Evolutionary conservation across 352 stramenopile species (phyloP).

Genomic region (Thalassiosira mediterranea): DNA sequence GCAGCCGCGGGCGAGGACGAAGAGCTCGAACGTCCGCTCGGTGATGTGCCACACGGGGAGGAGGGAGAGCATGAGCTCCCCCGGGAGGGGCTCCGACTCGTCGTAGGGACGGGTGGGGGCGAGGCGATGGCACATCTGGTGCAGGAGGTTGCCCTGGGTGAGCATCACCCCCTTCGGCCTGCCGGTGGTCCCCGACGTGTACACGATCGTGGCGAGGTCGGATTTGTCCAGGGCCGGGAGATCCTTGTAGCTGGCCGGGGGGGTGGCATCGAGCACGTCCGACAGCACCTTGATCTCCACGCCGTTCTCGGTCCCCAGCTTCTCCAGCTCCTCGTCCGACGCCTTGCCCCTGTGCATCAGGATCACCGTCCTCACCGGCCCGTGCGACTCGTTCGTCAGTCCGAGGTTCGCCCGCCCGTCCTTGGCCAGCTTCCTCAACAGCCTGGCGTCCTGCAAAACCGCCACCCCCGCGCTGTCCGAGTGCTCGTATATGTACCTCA

Average conservation of each 20-base stretch:
- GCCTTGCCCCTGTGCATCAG: slow-evolving; percentile 76
- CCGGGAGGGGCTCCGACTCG: slow-evolving; percentile 74
- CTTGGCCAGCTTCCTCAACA: slow-evolving; percentile 70
- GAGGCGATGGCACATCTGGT: slow-evolving; percentile 86
- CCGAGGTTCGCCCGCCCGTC: slow-evolving; percentile 64
- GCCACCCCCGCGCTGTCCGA: slow-evolving; percentile 70
- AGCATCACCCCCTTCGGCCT: slow-evolving; percentile 94
- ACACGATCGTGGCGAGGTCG: slow-evolving; percentile 83
- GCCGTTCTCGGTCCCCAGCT: slow-evolving; percentile 49
- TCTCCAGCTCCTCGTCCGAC: slow-evolving; percentile 59
- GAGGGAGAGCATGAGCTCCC: slow-evolving; percentile 78
- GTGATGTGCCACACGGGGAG: slow-evolving; percentile 86
- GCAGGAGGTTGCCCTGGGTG: slow-evolving; percentile 87
- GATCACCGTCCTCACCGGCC: slow-evolving; percentile 69
- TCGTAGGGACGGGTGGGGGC: slow-evolving; percentile 63
- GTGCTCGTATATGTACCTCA: slow-evolving; percentile 85
- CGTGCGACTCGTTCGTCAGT: slow-evolving; percentile 70
- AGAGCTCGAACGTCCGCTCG: slow-evolving; percentile 83
- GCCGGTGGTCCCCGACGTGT: slow-evolving; percentile 91
- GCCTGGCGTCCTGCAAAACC: slow-evolving; percentile 71
- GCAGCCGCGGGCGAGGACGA: slow-evolving; percentile 76
- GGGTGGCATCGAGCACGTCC: slow-evolving; percentile 56
- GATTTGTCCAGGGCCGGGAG: slow-evolving; percentile 50
- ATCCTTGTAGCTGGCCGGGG: slow-evolving; percentile 33
- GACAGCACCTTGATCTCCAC: slow-evolving; percentile 65